Evolutionary conservation across 257 asterid genomes (phyloP).

Genomic region (Scutellaria minor): DNA sequence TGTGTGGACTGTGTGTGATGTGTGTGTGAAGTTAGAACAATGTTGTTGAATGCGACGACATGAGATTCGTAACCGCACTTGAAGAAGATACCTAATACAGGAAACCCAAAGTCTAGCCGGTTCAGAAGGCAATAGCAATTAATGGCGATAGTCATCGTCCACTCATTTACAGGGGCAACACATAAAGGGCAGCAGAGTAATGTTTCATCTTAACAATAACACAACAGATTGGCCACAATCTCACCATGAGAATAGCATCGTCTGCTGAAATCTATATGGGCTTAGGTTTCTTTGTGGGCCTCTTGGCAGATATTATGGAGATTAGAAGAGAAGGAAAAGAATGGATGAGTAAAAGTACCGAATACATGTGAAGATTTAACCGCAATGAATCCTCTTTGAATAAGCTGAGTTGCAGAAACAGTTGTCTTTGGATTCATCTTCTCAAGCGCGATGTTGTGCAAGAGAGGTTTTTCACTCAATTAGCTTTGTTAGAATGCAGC

Average conservation of each 20-base stretch:
- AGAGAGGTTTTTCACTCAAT: too few relatives aligned
- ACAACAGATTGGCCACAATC: constrained; percentile 10
- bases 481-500: too few relatives aligned
- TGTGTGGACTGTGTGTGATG: too few relatives aligned
- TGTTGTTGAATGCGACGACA: too few relatives aligned
- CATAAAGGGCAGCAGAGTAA: not conserved
- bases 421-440: constrained; percentile 11
- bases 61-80: constrained; percentile 25
- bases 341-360: not conserved
- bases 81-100: not conserved
- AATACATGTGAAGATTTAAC: not conserved
- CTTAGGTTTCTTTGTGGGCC: not conserved
- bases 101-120: constrained; percentile 9
- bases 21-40: too few relatives aligned
- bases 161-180: constrained; percentile 22
- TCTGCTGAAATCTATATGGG: constrained; percentile 27
- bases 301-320: constrained; percentile 3
- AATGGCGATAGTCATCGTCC: constrained; percentile 21
- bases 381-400: not conserved
- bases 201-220: constrained; percentile 20
- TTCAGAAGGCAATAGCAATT: constrained; percentile 19
- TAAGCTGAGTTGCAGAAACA: constrained; percentile 13
- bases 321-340: constrained; percentile 1
- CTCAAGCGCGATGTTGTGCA: not conserved
- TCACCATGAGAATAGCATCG: not conserved